Conservation (phyloP, 192 early-diverging fungal genomes). For the Coemansia sp. region DNA sequence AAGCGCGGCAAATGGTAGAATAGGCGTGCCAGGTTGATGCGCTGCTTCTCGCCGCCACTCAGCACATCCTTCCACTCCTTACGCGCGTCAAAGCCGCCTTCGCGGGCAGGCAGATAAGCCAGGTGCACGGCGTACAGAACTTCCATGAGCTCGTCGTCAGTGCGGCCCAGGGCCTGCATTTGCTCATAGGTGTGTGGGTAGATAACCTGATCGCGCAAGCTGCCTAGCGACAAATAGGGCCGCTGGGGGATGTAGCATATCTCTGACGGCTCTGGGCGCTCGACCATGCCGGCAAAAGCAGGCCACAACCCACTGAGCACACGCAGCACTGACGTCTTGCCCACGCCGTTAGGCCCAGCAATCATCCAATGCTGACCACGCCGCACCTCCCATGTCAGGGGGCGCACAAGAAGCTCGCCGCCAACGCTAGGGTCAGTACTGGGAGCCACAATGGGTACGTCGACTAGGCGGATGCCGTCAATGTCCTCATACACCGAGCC, state of each 20-base stretch:
- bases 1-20: constrained; percentile 96
- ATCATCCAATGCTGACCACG: constrained; percentile 93
- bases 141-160: constrained; percentile 81
- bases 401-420: constrained; percentile 88
- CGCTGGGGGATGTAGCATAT: constrained; percentile 98
- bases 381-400: constrained; percentile 82
- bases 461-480: constrained; percentile 78
- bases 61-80: constrained; percentile 93
- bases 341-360: constrained; percentile 93
- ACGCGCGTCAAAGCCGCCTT: constrained; percentile 85
- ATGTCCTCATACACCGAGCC: constrained; percentile 48
- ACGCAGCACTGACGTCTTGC: constrained; percentile 91
- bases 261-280: constrained; percentile 72
- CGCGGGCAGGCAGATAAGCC: constrained; percentile 76
- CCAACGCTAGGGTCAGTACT: constrained; percentile 48
- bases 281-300: constrained; percentile 77
- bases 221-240: constrained; percentile 91
- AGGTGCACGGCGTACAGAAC: constrained; percentile 87
- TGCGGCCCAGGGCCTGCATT: constrained; percentile 73
- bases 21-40: constrained; percentile 91
- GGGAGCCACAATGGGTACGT: constrained; percentile 93
- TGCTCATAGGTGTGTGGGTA: constrained; percentile 93
- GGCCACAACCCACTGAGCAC: constrained; percentile 98
- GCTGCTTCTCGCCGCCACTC: constrained; percentile 94
- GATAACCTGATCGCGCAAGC: constrained; percentile 94